Evolutionary conservation across 148 eudicot genomes (phyloP).

Genomic region (Salicornia ramosissima): DNA sequence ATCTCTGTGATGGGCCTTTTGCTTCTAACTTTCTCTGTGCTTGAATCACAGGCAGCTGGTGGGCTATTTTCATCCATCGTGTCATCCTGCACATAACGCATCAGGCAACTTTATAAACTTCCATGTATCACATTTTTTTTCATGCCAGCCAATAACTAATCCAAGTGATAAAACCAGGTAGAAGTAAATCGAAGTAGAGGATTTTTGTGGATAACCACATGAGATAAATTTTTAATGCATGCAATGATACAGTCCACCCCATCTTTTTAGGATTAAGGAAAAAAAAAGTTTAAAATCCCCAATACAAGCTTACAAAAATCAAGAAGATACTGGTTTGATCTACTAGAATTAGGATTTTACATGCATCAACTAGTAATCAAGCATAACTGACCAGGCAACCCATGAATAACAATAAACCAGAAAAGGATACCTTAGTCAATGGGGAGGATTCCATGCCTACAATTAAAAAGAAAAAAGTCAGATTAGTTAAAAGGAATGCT

Average conservation of each 20-base stretch:
- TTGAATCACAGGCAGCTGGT: constrained; percentile 23
- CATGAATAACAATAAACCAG: constrained; percentile 7
- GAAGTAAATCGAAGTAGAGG: neutral
- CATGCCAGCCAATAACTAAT: neutral
- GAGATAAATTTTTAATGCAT: too few species aligned
- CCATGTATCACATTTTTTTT: neutral
- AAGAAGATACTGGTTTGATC: neutral
- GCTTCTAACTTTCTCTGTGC: constrained; percentile 28
- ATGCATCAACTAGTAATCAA: neutral
- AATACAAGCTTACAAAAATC: too few species aligned
- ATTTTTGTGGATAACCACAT: neutral
- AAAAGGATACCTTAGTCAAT: constrained; percentile 46
- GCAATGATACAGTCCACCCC: too few species aligned
- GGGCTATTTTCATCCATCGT: constrained; percentile 20
- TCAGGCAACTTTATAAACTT: constrained; percentile 13
- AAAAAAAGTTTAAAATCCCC: too few species aligned
- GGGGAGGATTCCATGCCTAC: constrained; percentile 49
- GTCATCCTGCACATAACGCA: constrained; percentile 22
- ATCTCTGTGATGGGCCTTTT: constrained; percentile 26
- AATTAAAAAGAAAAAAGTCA: constrained; percentile 3
- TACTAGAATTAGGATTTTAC: neutral
- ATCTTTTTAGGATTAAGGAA: too few species aligned
- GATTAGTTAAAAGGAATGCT: constrained; percentile 3
- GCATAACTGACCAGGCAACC: neutral
- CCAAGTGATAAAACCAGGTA: neutral